These are phyloP conservation scores for Xylaria sp. DNA, from an alignment of 2,329 filamentous ascomycete species.

Conservation along the genomic window DNA sequence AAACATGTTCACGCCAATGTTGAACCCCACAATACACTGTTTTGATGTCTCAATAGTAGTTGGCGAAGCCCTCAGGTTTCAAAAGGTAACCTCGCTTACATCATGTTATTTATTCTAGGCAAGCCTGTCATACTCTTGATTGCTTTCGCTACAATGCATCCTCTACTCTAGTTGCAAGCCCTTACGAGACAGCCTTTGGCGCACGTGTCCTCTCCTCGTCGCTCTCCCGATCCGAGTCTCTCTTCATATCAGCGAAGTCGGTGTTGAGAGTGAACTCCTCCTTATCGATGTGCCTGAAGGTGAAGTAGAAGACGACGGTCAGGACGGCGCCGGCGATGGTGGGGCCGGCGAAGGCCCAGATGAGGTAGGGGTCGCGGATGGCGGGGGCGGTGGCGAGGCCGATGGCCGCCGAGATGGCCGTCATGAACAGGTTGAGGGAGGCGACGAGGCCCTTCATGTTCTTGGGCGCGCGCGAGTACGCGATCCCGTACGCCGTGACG, in stretches of 20 bases:
- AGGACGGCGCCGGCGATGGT: conserved; percentile 33
- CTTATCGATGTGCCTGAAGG: conserved; percentile 33
- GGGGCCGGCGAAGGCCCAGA: conserved; percentile 43
- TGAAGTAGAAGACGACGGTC: conserved; percentile 35
- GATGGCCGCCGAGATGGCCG: conserved; percentile 68
- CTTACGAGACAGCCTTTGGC: conserved; percentile 17
- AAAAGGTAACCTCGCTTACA: too few species aligned
- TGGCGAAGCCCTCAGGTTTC: too few species aligned
- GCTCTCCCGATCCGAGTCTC: conserved; percentile 32
- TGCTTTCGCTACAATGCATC: too few species aligned
- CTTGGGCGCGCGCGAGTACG: conserved; percentile 75
- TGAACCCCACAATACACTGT: too few species aligned
- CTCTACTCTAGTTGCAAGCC: too few species aligned
- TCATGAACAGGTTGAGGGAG: conserved; percentile 71
- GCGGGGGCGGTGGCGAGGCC: conserved; percentile 55
- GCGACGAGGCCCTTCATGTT: conserved; percentile 82
- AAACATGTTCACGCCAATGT: too few species aligned
- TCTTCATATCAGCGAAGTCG: conserved; percentile 34
- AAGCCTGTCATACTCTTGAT: too few species aligned
- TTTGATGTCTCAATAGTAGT: too few species aligned
- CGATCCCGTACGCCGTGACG: conserved; percentile 70
- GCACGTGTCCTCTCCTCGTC: conserved; percentile 24
- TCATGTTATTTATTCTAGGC: too few species aligned
- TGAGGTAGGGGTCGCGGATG: conserved; percentile 50
- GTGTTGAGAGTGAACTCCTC: conserved; percentile 37